Conservation (phyloP, 2,329 filamentous ascomycete species). For the Fusarium sp. region DNA sequence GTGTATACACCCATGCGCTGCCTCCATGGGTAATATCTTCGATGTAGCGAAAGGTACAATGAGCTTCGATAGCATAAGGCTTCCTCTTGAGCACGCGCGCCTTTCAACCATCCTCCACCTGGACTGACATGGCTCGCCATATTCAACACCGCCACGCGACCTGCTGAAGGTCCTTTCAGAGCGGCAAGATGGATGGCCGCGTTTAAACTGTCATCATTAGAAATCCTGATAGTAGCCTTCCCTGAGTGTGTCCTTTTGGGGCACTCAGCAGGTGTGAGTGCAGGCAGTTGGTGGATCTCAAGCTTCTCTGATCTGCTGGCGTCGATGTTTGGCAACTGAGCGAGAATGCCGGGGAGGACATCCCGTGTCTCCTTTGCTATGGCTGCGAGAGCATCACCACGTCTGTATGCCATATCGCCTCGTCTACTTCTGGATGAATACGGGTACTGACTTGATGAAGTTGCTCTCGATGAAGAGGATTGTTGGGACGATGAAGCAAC, state of each 20-base stretch:
- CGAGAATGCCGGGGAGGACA: conserved; percentile 61
- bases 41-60: conserved; percentile 61
- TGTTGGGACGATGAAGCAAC: conserved; percentile 19
- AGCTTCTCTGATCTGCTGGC: conserved; percentile 55
- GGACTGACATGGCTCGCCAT: conserved; percentile 69
- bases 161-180: conserved; percentile 43
- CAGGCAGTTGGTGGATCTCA: conserved; percentile 44
- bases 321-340: conserved; percentile 56
- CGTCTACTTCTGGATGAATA: conserved; percentile 10
- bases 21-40: conserved; percentile 65
- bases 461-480: conserved; percentile 21
- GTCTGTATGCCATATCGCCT: conserved; percentile 34
- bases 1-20: conserved; percentile 68
- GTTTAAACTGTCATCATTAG: conserved; percentile 70
- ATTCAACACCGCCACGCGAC: conserved; percentile 71
- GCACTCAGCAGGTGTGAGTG: conserved; percentile 57
- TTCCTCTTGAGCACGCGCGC: conserved; percentile 76
- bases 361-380: conserved; percentile 61
- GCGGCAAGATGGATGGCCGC: conserved; percentile 60
- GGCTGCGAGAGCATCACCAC: conserved; percentile 51
- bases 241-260: conserved; percentile 54
- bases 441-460: conserved; percentile 22
- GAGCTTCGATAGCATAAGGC: conserved; percentile 74
- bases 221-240: conserved; percentile 58
- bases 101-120: conserved; percentile 74